Evolutionary conservation across 371 early-diverging fungal species (phyloP).

Genomic region (Mortierella sp.): DNA sequence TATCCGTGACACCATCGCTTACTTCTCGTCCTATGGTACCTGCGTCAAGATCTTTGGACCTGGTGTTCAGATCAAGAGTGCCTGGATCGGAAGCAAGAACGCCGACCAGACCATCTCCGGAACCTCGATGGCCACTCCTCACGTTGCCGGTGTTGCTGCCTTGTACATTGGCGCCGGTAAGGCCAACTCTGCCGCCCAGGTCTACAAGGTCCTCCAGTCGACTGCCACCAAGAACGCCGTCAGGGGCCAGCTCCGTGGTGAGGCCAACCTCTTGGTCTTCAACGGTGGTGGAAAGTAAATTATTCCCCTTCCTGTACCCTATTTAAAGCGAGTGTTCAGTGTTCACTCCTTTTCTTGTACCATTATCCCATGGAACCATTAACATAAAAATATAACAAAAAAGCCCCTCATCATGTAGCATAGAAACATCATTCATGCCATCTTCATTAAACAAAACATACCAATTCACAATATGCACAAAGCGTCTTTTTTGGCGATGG

Average conservation of each 20-base stretch:
- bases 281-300: conserved; percentile 53
- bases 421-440: conserved; percentile 4
- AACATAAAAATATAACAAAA: not conserved
- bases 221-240: conserved; percentile 43
- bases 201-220: conserved; percentile 28
- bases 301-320: not conserved
- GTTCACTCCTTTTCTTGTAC: conserved; percentile 1
- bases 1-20: conserved; percentile 61
- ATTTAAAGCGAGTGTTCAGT: conserved; percentile 1
- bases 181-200: conserved; percentile 24
- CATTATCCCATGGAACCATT: not conserved
- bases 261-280: conserved; percentile 52
- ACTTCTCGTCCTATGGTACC: conserved; percentile 66
- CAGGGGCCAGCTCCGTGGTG: conserved; percentile 28
- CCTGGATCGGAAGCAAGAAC: conserved; percentile 41
- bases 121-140: conserved; percentile 49
- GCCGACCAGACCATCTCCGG: conserved; percentile 53
- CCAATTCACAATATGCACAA: no score
- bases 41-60: conserved; percentile 77
- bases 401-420: not conserved
- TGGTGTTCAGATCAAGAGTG: conserved; percentile 58
- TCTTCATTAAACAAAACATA: not conserved
- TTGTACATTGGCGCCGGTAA: conserved; percentile 24
- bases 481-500: no score
- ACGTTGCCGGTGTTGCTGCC: conserved; percentile 52